Conservation (phyloP, 805 yeast genomes). For the Wickerhamiella qilinensis region DNA sequence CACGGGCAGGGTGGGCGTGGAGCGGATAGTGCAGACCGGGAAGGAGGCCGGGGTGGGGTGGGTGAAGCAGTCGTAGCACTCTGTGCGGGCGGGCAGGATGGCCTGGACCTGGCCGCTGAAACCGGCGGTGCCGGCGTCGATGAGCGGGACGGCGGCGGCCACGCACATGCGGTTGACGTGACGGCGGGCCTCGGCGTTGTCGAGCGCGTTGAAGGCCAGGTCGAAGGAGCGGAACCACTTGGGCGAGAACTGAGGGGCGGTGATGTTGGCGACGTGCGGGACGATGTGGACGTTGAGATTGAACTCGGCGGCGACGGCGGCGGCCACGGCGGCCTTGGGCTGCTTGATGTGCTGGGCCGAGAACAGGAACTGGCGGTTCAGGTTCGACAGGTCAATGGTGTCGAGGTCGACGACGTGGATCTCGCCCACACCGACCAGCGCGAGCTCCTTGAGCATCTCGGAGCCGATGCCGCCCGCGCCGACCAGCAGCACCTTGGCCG, state of each 20-base stretch:
- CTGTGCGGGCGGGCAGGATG: slow-evolving; percentile 63
- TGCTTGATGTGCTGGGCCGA: slow-evolving; percentile 79
- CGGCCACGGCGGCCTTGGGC: slow-evolving; percentile 75
- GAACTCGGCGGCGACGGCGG: slow-evolving; percentile 62
- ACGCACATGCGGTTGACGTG: slow-evolving; percentile 76
- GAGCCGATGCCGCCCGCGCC: slow-evolving; percentile 99
- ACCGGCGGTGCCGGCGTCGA: slow-evolving; percentile 95
- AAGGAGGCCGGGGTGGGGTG: slow-evolving; percentile 80
- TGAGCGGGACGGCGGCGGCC: slow-evolving; percentile 53
- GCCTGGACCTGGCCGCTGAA: slow-evolving; percentile 90
- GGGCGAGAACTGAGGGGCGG: slow-evolving; percentile 61
- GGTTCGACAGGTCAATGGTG: slow-evolving; percentile 80
- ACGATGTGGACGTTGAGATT: slow-evolving; percentile 48
- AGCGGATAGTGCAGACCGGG: slow-evolving; percentile 93
- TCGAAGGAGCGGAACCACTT: slow-evolving; percentile 66
- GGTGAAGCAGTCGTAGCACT: slow-evolving; percentile 84
- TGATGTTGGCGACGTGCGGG: slow-evolving; percentile 78
- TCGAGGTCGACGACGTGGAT: slow-evolving; percentile 56
- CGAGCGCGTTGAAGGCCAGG: slow-evolving; percentile 80
- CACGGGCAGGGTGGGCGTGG: slow-evolving; percentile 91
- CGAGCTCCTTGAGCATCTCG: slow-evolving; percentile 97
- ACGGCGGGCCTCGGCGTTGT: slow-evolving; percentile 80
- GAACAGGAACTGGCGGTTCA: slow-evolving; percentile 86
- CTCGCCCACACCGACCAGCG: slow-evolving; percentile 54
- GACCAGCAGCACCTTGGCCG: slow-evolving; percentile 52